Conservation (phyloP, 2,329 filamentous ascomycete genomes). For the Scedosporium aurantiacum region DNA sequence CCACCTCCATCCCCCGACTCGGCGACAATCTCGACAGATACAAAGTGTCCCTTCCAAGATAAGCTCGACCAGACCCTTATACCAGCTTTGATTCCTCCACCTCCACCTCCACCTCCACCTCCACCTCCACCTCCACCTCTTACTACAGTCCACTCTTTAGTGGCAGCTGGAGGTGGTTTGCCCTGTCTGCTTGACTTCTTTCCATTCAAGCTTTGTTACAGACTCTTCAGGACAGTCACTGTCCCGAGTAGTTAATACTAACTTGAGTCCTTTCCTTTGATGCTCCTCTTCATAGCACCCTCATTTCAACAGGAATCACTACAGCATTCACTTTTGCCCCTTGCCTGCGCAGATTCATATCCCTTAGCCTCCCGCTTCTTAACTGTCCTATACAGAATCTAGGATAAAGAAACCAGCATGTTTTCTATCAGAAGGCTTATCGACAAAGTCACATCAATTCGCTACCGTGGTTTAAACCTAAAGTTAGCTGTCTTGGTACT, state of each 20-base stretch:
- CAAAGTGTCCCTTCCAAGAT: neutral
- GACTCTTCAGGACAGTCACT: neutral
- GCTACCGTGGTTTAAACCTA: no score
- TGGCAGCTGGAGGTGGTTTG: neutral
- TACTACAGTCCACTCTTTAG: neutral
- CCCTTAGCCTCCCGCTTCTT: no score
- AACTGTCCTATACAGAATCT: no score
- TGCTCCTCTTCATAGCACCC: no score
- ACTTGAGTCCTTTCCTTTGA: neutral
- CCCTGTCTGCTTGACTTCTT: neutral
- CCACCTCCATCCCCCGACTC: neutral
- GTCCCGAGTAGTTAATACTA: neutral
- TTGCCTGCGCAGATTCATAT: no score
- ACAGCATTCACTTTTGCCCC: no score
- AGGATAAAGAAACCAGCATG: no score
- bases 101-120: no score
- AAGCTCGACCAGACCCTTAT: neutral
- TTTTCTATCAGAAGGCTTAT: no score
- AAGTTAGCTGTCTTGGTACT: no score
- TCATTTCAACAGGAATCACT: no score
- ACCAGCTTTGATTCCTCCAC: neutral
- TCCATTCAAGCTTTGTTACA: neutral
- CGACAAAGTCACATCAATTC: no score
- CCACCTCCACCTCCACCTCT: neutral
- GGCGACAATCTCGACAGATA: neutral